A percentile compares a stretch with the other conserved stretches of the same genome.
phyloP scores from a whole-genome alignment of 2,329 filamentous ascomycete genomes.

The Alternaria sp. region DNA sequence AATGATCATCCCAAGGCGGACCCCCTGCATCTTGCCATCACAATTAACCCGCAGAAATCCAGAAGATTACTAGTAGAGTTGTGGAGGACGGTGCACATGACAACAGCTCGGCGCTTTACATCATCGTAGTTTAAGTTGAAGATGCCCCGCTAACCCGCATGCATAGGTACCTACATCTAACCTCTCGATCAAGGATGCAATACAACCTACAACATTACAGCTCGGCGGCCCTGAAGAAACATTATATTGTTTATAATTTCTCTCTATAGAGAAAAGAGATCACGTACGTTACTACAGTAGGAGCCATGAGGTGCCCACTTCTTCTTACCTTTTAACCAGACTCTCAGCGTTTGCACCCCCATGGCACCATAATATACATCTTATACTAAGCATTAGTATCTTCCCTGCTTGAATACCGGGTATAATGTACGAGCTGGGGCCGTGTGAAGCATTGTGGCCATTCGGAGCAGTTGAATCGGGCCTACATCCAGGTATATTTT shows the following conservation, averaged over 20 bases:
- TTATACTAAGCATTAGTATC: neutral
- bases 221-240: neutral
- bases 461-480: constrained; percentile 2
- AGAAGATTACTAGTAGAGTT: neutral
- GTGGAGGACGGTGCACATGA: neutral
- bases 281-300: neutral
- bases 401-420: neutral
- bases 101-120: neutral
- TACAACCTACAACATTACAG: neutral
- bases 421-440: neutral
- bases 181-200: neutral
- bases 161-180: neutral
- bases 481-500: constrained; percentile 9
- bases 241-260: neutral
- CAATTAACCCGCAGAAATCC: neutral
- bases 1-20: neutral
- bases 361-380: neutral
- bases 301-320: too few relatives aligned
- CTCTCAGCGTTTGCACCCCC: too few relatives aligned
- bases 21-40: constrained; percentile 1
- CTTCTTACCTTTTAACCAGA: too few relatives aligned
- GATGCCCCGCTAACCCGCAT: constrained; percentile 2
- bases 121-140: neutral
- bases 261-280: neutral
- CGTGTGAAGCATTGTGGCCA: neutral